Evolutionary conservation across 2,329 filamentous ascomycete species (phyloP).

Genomic region (Penicillium digitatum): DNA sequence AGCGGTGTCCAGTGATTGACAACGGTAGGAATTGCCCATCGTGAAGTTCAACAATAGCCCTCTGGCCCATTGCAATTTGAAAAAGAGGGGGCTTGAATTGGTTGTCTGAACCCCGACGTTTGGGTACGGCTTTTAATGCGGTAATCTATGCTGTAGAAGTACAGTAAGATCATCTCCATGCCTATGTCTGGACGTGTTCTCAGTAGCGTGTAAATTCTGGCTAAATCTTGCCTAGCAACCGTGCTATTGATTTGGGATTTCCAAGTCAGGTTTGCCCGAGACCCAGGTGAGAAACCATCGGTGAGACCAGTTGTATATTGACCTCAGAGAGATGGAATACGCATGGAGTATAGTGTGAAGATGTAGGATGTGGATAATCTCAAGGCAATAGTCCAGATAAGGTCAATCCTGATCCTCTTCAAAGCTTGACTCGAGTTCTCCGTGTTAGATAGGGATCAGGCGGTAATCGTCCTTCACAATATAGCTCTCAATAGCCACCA

Average conservation of each 20-base stretch:
- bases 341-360: too few relatives aligned
- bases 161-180: too few relatives aligned
- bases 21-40: not conserved
- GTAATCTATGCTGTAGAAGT: too few relatives aligned
- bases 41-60: not conserved
- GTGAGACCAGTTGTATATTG: not conserved
- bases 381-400: not conserved
- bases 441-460: not conserved
- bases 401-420: not conserved
- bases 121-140: not conserved
- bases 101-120: not conserved
- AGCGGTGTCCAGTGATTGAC: not conserved
- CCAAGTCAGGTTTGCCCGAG: not conserved
- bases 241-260: slow-evolving; percentile 1
- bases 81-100: not conserved
- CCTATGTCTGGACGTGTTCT: not conserved
- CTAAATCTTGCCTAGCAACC: not conserved
- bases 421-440: not conserved
- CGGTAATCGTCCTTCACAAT: slow-evolving; percentile 5
- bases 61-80: not conserved
- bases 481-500: not conserved
- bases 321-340: not conserved
- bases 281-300: not conserved
- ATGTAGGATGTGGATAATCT: not conserved
- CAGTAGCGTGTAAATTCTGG: not conserved